These are phyloP conservation scores for Austroboletus novae-zelandiae DNA, from an alignment of 1,284 basidiomycete genomes.

Conservation along the genomic window DNA sequence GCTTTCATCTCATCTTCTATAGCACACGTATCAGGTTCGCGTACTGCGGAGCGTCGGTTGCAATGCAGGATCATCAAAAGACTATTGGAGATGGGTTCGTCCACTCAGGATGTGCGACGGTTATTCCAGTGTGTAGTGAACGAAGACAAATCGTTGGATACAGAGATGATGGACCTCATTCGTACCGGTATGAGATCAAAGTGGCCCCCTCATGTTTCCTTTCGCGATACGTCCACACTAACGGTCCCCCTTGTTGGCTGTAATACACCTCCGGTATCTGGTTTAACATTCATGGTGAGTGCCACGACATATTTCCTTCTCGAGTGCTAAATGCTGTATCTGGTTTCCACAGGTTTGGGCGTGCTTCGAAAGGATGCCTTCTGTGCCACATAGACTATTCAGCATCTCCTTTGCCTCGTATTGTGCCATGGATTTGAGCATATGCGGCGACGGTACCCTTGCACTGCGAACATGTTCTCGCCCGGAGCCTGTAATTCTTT, in stretches of 20 bases:
- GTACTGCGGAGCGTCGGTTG: constrained; percentile 44
- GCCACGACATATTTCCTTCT: not conserved
- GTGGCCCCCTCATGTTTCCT: constrained; percentile 72
- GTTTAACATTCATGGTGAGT: constrained; percentile 69
- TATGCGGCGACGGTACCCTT: constrained; percentile 57
- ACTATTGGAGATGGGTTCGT: constrained; percentile 69
- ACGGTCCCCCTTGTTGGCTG: constrained; percentile 41
- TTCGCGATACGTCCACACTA: constrained; percentile 54
- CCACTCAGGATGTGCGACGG: constrained; percentile 53
- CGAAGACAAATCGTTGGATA: constrained; percentile 47
- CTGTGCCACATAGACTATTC: constrained; percentile 45
- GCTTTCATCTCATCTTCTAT: constrained; percentile 22
- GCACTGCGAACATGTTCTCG: constrained; percentile 46
- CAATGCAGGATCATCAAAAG: constrained; percentile 60
- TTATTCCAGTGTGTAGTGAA: constrained; percentile 61
- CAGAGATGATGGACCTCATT: constrained; percentile 65
- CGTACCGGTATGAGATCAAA: constrained; percentile 64
- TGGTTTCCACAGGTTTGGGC: constrained; percentile 55
- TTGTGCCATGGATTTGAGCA: constrained; percentile 42
- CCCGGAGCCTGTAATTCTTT: constrained; percentile 40
- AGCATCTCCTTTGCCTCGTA: constrained; percentile 38
- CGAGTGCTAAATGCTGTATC: not conserved
- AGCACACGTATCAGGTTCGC: not conserved
- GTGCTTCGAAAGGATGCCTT: constrained; percentile 59
- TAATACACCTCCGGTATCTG: constrained; percentile 53